A percentile compares a stretch with the other conserved stretches of the same genome.
Evolutionary conservation across 257 asterid genomes (phyloP).

Genomic region (Scutellaria baicalensis): DNA sequence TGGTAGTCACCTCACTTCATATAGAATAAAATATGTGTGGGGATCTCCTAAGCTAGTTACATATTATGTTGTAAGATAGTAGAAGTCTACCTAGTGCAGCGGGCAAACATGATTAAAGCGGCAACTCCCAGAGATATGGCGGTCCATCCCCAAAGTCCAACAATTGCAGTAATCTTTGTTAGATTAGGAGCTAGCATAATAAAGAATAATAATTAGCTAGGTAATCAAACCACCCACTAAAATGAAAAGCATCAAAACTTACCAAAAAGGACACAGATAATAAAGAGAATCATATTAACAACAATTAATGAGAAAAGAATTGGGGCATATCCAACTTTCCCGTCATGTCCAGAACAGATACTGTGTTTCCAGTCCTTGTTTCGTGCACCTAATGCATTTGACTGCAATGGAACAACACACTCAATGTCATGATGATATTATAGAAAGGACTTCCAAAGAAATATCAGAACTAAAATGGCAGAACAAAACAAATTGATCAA

Average conservation of each 20-base stretch:
- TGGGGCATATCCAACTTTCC: slow-evolving; percentile 76
- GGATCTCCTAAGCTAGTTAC: slow-evolving; percentile 1
- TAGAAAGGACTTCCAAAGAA: slow-evolving; percentile 3
- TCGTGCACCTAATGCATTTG: slow-evolving; percentile 50
- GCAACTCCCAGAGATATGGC: slow-evolving; percentile 67
- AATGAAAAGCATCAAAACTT: slow-evolving; percentile 24
- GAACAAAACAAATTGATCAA: slow-evolving; percentile 4
- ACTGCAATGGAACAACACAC: slow-evolving; percentile 45
- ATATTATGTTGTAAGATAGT: slow-evolving; percentile 3
- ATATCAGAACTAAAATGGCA: background rate
- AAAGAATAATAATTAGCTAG: slow-evolving; percentile 27
- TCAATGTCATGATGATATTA: slow-evolving; percentile 26
- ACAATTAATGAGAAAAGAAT: slow-evolving; percentile 58
- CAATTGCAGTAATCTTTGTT: slow-evolving; percentile 76
- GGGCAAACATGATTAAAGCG: slow-evolving; percentile 64
- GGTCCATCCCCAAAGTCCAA: slow-evolving; percentile 96
- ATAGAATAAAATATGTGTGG: background rate
- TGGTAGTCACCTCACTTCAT: slow-evolving; percentile 4
- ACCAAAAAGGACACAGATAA: slow-evolving; percentile 70
- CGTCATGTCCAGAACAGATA: slow-evolving; percentile 43
- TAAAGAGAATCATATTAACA: slow-evolving; percentile 61
- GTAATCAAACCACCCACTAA: slow-evolving; percentile 12
- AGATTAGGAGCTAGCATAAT: slow-evolving; percentile 72
- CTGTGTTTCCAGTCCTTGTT: slow-evolving; percentile 48
- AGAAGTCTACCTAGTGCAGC: slow-evolving; percentile 69